Evolutionary conservation across 2,329 filamentous ascomycete genomes (phyloP).

Genomic region (Aspergillus oerlinghausenensis): DNA sequence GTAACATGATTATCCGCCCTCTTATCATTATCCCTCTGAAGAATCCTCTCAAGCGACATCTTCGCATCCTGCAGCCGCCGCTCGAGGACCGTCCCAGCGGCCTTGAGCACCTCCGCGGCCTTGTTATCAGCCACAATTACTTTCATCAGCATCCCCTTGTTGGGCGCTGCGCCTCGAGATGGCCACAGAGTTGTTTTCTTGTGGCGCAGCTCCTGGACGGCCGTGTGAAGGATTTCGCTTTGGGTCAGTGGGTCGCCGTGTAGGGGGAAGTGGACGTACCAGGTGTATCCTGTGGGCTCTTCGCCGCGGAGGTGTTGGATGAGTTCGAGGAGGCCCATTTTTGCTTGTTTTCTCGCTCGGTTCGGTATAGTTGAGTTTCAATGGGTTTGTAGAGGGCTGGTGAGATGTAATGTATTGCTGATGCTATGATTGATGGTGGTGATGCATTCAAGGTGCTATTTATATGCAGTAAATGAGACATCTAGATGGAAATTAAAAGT

Average conservation of each 20-base stretch:
- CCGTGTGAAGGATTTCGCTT: background rate
- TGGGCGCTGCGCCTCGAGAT: background rate
- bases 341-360: background rate
- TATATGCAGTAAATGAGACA: background rate
- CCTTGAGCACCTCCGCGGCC: background rate
- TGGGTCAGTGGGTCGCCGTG: background rate
- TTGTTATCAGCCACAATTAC: background rate
- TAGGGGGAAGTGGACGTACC: slow-evolving; percentile 8
- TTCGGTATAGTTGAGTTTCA: background rate
- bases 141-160: background rate
- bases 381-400: background rate
- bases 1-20: background rate
- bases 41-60: background rate
- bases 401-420: background rate
- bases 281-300: background rate
- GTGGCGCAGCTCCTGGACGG: background rate
- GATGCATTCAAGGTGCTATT: background rate
- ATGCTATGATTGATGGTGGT: background rate
- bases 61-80: background rate
- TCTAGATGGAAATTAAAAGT: background rate
- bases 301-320: background rate
- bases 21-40: background rate
- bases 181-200: background rate
- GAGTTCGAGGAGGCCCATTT: background rate
- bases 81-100: background rate